Evolutionary conservation across 2,329 filamentous ascomycete genomes (phyloP).

Genomic region (Ilyonectria sp.): DNA sequence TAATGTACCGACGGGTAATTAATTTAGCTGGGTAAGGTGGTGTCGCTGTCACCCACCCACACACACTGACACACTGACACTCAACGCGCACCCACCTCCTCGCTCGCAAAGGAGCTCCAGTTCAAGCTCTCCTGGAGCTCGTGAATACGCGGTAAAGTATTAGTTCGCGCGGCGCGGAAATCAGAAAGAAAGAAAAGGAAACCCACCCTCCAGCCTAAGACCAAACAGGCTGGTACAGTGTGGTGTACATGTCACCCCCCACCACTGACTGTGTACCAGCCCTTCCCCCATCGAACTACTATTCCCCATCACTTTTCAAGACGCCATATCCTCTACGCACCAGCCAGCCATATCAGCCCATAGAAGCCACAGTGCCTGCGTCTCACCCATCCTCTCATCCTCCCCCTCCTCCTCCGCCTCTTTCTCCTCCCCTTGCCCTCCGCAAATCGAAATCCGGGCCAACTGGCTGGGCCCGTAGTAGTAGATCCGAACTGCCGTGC

Average conservation of each 20-base stretch:
- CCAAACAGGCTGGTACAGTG: neutral
- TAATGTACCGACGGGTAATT: neutral
- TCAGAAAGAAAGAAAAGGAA: neutral
- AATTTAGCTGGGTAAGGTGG: neutral
- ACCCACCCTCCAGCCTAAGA: neutral
- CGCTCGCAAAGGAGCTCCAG: neutral
- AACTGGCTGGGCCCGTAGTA: neutral
- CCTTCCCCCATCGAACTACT: neutral
- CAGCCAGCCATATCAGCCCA: neutral
- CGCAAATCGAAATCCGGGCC: neutral
- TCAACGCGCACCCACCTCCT: neutral
- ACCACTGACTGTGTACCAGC: neutral
- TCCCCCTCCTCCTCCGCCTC: neutral
- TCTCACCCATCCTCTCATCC: neutral
- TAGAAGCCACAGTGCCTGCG: neutral
- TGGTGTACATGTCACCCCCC: neutral
- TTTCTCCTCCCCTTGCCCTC: neutral
- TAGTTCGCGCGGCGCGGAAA: neutral
- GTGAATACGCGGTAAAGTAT: neutral
- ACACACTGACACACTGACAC: neutral
- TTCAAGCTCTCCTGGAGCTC: neutral
- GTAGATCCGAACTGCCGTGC: neutral
- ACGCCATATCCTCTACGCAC: neutral
- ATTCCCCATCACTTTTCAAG: neutral
- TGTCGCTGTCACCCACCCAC: neutral